Evolutionary conservation across 768 basidiomycete genomes (phyloP), one percentile per base, ranked within the genome.

Genomic region (Cystofilobasidium capitatum): DNA sequence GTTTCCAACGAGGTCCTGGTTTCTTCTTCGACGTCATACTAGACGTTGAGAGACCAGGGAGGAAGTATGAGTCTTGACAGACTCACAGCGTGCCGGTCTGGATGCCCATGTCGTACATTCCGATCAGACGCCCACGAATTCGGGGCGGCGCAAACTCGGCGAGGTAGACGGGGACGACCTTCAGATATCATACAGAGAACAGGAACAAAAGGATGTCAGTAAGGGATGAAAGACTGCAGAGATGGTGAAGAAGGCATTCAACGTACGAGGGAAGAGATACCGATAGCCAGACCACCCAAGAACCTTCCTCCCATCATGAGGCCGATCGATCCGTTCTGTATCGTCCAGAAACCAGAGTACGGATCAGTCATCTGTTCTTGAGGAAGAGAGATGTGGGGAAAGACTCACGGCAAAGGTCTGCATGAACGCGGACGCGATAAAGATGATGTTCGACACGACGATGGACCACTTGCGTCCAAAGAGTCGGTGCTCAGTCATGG

Each of bases 51-150:
- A n/a, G n/a, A n/a, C n/a, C n/a, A n/a, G n/a, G n/a, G n/a, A n/a
- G n/a, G n/a, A n/a, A n/a, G n/a, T n/a, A n/a, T n/a, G n/a, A n/a
- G n/a, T n/a, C n/a, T n/a, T n/a, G n/a, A n/a, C n/a, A n/a, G n/a
- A n/a, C n/a, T n/a, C n/a, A n/a, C 20, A 82, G 75, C n/a, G 78
- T 79, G 40, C 82, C 82, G 47, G 79, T 73, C 72, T 83, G 82
- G 76, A 79, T 81, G 40, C 78, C 78, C n/a, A 81, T 71, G 64
- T 83, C 82, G 72, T 80, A 82, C 59, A 81, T 71, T 22, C 82
- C 82, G 59, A 81, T 79, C 26, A 83, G 73, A 40, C 79, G 77
- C 33, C 82, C 82, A n/a, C 80, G 78, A 63, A 81, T 79, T 7
- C 78, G 77, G 26, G 80, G 76, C 24, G 81, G 78, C 3, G 81